A percentile compares a stretch with the other conserved stretches of the same genome.
phyloP scores from a whole-genome alignment of 768 basidiomycete species.

The Suillus subaureus region DNA sequence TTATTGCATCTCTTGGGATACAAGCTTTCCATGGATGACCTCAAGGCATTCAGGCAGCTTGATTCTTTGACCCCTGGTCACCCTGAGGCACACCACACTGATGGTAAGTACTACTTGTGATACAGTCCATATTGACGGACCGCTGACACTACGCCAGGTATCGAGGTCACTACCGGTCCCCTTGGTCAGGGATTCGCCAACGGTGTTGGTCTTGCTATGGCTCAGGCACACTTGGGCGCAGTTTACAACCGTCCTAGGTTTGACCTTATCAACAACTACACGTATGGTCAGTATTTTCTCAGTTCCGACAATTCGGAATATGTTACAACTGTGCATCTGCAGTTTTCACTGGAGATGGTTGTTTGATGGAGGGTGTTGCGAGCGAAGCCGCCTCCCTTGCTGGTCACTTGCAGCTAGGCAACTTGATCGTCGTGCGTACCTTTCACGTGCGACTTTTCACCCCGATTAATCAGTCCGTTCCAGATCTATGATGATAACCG shows the following conservation, averaged over 20 bases:
- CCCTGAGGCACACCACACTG: constrained; percentile 76
- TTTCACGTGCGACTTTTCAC: constrained; percentile 17
- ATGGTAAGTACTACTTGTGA: constrained; percentile 40
- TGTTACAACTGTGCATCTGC: constrained; percentile 12
- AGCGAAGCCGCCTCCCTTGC: constrained; percentile 90
- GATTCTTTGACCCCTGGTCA: constrained; percentile 92
- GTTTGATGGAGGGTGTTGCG: constrained; percentile 97
- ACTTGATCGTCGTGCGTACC: constrained; percentile 80
- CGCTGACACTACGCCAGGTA: constrained; percentile 41
- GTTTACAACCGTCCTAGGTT: constrained; percentile 87
- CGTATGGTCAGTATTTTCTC: constrained; percentile 63
- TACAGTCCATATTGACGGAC: constrained; percentile 5
- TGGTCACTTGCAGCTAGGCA: constrained; percentile 91
- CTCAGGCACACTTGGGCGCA: constrained; percentile 89
- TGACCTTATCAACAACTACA: constrained; percentile 82
- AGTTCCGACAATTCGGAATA: constrained; percentile 5
- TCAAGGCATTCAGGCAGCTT: constrained; percentile 91
- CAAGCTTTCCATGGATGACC: constrained; percentile 88
- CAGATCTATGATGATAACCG: constrained; percentile 96
- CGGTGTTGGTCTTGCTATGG: constrained; percentile 91
- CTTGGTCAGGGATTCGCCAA: constrained; percentile 95
- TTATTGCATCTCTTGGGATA: constrained; percentile 91
- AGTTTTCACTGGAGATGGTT: constrained; percentile 95
- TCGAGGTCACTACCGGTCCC: constrained; percentile 95
- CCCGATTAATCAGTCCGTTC: constrained; percentile 18